Evolutionary conservation across 345 rosid species (phyloP).

Genomic region (Excoecaria agallocha): DNA sequence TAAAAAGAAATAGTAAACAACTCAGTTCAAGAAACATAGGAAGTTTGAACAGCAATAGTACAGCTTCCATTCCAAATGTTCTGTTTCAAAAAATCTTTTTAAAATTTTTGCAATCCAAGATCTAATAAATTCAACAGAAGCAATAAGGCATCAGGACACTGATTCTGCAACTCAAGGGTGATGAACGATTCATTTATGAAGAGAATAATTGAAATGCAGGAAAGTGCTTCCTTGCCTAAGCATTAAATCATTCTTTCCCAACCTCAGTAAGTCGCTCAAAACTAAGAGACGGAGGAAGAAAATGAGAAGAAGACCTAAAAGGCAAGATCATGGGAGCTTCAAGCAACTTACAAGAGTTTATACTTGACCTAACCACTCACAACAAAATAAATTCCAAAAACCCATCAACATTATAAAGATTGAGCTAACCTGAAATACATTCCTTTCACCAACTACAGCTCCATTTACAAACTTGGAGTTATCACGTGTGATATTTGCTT

Average conservation of each 20-base stretch:
- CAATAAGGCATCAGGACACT: not conserved
- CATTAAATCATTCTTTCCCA: not conserved
- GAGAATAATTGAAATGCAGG: not conserved
- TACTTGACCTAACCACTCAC: not conserved
- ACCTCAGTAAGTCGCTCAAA: too few species aligned
- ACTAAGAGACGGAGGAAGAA: too few species aligned
- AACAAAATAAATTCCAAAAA: not conserved
- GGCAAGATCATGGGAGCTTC: not conserved
- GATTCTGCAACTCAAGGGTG: not conserved
- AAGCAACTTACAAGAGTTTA: not conserved
- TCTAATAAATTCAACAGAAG: not conserved
- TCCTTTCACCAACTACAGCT: conserved; percentile 92
- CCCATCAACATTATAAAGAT: conserved; percentile 1
- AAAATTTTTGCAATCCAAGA: not conserved
- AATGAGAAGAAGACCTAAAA: too few species aligned
- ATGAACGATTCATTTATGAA: not conserved
- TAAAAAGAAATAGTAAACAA: not conserved
- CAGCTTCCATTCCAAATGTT: not conserved
- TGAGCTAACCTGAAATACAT: conserved; percentile 86
- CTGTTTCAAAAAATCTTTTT: not conserved
- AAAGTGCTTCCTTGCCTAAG: not conserved
- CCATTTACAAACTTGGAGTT: conserved; percentile 92
- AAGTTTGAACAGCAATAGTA: too few species aligned
- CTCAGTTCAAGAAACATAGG: too few species aligned
- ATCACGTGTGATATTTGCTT: conserved; percentile 96